These are phyloP conservation scores for Solanum gandarillasii DNA, from an alignment of 257 asterid species.

Conservation along the genomic window DNA sequence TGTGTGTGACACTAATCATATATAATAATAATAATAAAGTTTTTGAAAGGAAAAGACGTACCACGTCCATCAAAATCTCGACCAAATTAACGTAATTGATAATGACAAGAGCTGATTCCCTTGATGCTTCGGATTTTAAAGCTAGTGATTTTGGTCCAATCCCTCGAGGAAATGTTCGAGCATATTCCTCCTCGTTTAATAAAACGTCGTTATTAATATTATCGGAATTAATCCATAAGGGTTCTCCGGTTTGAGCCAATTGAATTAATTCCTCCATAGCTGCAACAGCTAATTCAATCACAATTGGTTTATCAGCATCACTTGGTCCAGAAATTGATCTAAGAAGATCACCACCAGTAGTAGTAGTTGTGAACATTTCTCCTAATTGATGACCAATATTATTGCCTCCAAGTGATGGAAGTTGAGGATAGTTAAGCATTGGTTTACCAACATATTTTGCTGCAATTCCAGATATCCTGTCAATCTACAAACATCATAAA, in stretches of 20 bases:
- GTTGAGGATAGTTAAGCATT: conserved; percentile 37
- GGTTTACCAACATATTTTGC: conserved; percentile 66
- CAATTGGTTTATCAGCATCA: conserved; percentile 56
- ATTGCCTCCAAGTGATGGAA: conserved; percentile 35
- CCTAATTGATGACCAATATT: conserved; percentile 31
- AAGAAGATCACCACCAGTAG: conserved; percentile 35
- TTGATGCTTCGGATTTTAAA: conserved; percentile 35
- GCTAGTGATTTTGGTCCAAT: conserved; percentile 39
- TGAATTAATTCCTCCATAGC: conserved; percentile 75
- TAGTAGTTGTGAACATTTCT: conserved; percentile 17
- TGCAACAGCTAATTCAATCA: conserved; percentile 66
- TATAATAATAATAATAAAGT: too few species aligned
- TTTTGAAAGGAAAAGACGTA: neutral
- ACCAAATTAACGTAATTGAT: conserved; percentile 40
- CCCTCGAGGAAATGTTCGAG: conserved; percentile 29
- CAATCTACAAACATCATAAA: conserved; percentile 27
- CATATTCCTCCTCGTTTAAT: conserved; percentile 34
- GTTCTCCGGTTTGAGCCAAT: conserved; percentile 68
- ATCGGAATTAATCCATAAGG: conserved; percentile 42
- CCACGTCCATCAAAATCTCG: conserved; percentile 53
- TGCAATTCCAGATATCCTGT: conserved; percentile 64
- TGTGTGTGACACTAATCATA: too few species aligned
- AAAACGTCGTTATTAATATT: neutral
- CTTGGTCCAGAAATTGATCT: conserved; percentile 52
- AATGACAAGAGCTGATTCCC: conserved; percentile 37